A percentile compares a stretch with the other conserved stretches of the same genome.
phyloP scores from a whole-genome alignment of 2,329 filamentous ascomycete genomes.

The Chalaropsis thielavioides region DNA sequence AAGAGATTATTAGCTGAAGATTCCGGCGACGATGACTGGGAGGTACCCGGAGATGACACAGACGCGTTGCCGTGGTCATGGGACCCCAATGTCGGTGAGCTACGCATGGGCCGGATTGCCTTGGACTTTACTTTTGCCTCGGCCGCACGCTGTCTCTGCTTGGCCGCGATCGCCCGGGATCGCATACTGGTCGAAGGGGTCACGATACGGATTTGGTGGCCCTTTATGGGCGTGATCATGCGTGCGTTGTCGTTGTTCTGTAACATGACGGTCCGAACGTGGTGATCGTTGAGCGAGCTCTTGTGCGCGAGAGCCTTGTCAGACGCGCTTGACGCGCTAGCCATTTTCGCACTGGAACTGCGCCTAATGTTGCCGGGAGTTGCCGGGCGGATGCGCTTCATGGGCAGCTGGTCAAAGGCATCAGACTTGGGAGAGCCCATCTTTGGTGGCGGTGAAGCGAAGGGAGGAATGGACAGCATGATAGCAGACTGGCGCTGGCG shows the following conservation, averaged over 20 bases:
- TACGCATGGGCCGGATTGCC: slow-evolving; percentile 12
- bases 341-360: neutral
- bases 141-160: neutral
- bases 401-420: neutral
- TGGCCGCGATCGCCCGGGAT: slow-evolving; percentile 3
- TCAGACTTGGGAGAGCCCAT: neutral
- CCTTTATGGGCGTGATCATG: slow-evolving; percentile 13
- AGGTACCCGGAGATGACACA: slow-evolving; percentile 13
- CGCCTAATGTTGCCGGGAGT: neutral
- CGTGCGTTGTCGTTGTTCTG: slow-evolving; percentile 12
- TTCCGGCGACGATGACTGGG: slow-evolving; percentile 9
- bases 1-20: neutral
- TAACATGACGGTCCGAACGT: neutral
- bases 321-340: neutral
- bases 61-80: slow-evolving; percentile 13
- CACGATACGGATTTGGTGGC: slow-evolving; percentile 8
- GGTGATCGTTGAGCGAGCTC: neutral
- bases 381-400: slow-evolving; percentile 3
- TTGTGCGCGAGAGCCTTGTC: neutral
- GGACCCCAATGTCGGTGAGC: slow-evolving; percentile 13
- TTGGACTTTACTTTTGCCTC: slow-evolving; percentile 5
- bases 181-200: slow-evolving; percentile 3
- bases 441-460: slow-evolving; percentile 1
- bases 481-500: slow-evolving; percentile 1
- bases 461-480: neutral